Evolutionary conservation across 1,284 basidiomycete species (phyloP).

Genomic region (Fomitopsis palustris): DNA sequence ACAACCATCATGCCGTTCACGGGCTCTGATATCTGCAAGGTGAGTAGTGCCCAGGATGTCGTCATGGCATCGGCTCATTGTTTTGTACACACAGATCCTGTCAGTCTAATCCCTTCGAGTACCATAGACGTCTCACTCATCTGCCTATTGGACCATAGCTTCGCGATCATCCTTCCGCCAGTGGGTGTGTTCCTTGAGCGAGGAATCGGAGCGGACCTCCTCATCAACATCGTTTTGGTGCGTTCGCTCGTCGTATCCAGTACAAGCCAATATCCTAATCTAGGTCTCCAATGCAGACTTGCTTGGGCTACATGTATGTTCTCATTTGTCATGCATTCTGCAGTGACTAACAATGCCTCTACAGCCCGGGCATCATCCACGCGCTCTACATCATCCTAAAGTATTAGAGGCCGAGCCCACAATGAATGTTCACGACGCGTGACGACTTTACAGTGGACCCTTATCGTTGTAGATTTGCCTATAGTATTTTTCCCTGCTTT

Average conservation of each 20-base stretch:
- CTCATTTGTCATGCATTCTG: not conserved
- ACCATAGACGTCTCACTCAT: not conserved
- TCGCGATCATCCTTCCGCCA: constrained; percentile 74
- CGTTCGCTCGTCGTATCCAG: constrained; percentile 12
- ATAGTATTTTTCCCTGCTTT: not conserved
- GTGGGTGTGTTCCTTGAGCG: constrained; percentile 78
- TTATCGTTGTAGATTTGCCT: constrained; percentile 2
- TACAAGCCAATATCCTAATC: not conserved
- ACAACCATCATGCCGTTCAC: constrained; percentile 60
- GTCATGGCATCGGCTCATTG: not conserved
- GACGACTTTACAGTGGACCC: not conserved
- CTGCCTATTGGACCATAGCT: constrained; percentile 28
- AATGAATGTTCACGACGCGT: constrained; percentile 39
- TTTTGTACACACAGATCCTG: constrained; percentile 26
- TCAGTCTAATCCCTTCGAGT: constrained; percentile 14
- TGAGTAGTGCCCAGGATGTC: constrained; percentile 21
- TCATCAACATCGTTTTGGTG: constrained; percentile 66
- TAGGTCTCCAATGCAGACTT: constrained; percentile 35
- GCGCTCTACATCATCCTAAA: constrained; percentile 76
- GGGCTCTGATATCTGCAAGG: constrained; percentile 73
- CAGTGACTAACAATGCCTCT: constrained; percentile 12
- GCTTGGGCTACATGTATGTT: constrained; percentile 65
- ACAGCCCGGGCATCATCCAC: constrained; percentile 73
- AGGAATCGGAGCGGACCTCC: constrained; percentile 67
- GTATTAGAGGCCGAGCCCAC: constrained; percentile 42